Evolutionary conservation across 2,329 filamentous ascomycete genomes (phyloP).

Genomic region (Nannizzia gypsea): DNA sequence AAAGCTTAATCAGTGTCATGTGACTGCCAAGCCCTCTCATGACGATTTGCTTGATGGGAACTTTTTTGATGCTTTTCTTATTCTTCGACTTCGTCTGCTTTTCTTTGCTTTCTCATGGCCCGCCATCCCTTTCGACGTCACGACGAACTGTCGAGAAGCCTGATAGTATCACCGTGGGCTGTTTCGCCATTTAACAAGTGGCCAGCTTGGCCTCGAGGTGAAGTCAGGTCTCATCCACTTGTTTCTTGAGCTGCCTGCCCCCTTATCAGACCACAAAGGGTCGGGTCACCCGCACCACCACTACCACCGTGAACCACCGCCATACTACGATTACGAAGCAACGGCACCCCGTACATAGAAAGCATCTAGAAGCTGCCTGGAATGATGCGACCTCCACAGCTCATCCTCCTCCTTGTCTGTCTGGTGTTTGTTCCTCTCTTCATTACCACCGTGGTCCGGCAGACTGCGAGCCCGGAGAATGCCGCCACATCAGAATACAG

Average conservation of each 20-base stretch:
- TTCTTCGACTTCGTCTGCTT: neutral
- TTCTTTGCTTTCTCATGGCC: neutral
- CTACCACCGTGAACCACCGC: neutral
- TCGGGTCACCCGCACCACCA: neutral
- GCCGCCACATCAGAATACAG: conserved; percentile 25
- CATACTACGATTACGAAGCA: neutral
- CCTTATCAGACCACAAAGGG: neutral
- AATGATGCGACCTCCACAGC: conserved; percentile 37
- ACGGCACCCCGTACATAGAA: neutral
- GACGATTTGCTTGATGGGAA: neutral
- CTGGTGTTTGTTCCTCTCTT: conserved; percentile 39
- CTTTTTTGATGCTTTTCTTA: neutral
- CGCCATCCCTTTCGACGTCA: neutral
- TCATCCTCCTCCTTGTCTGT: conserved; percentile 36
- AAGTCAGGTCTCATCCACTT: neutral
- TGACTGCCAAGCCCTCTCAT: neutral
- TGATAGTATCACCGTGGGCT: conserved; percentile 10
- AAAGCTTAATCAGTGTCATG: neutral
- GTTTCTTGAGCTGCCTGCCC: neutral
- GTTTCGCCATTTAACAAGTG: conserved; percentile 26
- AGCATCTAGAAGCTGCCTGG: neutral
- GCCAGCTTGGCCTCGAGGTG: conserved; percentile 15
- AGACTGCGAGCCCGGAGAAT: conserved; percentile 30
- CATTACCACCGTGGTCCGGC: conserved; percentile 37
- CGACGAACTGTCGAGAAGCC: conserved; percentile 2